Evolutionary conservation across 2,329 filamentous ascomycete genomes (phyloP), one percentile per base, ranked within the genome.

Genomic region (Salinomyces thailandicus): DNA sequence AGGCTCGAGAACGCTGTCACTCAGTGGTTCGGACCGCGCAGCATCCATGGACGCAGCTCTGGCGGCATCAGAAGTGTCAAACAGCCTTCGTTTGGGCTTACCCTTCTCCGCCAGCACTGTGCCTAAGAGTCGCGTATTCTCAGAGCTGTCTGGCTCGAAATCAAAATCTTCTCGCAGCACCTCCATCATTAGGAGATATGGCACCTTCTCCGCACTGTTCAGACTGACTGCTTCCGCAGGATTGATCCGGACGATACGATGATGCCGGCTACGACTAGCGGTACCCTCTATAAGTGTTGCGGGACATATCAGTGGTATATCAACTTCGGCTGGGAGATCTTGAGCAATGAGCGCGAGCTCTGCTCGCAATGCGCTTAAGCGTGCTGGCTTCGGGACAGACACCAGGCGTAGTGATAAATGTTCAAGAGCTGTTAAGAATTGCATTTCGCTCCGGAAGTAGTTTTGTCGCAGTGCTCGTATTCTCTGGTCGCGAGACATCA

Each of bases 321-420:
- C 84, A 12, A 91, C 78, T 59, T 91, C 84, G 3, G 84, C 81
- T 0, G 84, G 84, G 30, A 91, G 63, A 53, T 91, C 84, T 51
- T 85, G 81, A 2, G 79, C 80, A 44, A 91, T 83, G 22, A 91
- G 67, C 11, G 82, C 84, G 42, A 91, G 68, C 60, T 91, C 84
- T 2, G 84, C 85, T 39, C 84, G 73, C 31, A 91, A 64, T 28
- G 85, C 84, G 58, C 84, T 91, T 49, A 91, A 69, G 19, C 84
- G 76, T 27, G 84, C 84, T 20, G 79, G 76, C 55, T 91, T 91
- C 2, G 84, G 84, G 4, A 91, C 84, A 36, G 81, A 71, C 5
- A 91, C 81, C 30, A 91, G 64, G n/a, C 83, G 77, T 54, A 85
- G 87, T 2, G 84, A 91, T 36, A 91, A 89, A 47, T 82, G 80